Base-by-base conservation (phyloP, 2,329 filamentous ascomycete species). In the Meredithiella fracta region DNA sequence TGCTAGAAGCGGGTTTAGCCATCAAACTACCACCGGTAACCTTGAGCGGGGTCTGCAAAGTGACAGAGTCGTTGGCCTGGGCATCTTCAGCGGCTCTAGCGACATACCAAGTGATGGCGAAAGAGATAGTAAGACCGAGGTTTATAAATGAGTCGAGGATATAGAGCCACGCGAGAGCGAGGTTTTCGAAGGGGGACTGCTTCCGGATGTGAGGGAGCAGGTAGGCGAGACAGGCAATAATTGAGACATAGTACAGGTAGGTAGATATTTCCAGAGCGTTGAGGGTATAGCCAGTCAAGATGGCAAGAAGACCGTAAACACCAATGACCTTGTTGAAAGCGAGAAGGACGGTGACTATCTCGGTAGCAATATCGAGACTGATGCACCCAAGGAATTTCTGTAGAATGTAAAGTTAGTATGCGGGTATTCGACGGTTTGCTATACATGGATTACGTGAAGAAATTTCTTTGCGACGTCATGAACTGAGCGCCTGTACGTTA, bases 291-390 rank as follows among this genome's bases (percentile, higher is more conserved):
- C 91, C 91, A 23, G 90, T 94, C 61, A 95, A 74, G 62, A 95
- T 78, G 58, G 90, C 89, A 62, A 96, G 82, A 47, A 96, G 76
- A 61, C 90, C 90, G 69, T 94, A 96, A 62, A 95, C 75, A 58
- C 89, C 90, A 52, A 87, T 91, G 62, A 90, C 79, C 69, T 95
- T 95, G 76, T 96, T 96, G 71, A 96, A 83, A 56, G 94, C 76
- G 61, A 94, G 79, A 9, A 85, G 82, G 60, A 92, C 75, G 3
- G 85, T 82, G 64, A 95, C 88, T 64, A 96, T 77, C 63, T 92
- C 87, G 50, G 86, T 83, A 62, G 87, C 90, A 34, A 86, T 91
- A 63, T 87, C 85, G 55, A 96, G 80, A 65, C 85, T 86, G 73
- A 95, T 84, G 64, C 89, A 73, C 66, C 86, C 87, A 61, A 95